These are phyloP conservation scores for Verticillium dahliae DNA, from an alignment of 2,329 filamentous ascomycete species.

Conservation along the genomic window DNA sequence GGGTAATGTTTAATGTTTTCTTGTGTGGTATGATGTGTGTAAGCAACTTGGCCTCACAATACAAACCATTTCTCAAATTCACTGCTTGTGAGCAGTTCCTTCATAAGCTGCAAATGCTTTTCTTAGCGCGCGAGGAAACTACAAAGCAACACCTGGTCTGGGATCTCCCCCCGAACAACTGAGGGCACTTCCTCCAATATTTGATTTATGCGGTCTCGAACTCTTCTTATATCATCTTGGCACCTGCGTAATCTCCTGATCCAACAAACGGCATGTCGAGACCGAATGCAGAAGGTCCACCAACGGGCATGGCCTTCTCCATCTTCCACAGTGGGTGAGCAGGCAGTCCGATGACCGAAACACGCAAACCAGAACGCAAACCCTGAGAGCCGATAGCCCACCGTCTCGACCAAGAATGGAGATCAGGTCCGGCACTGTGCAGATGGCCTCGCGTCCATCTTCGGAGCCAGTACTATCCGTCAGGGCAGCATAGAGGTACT, in stretches of 20 bases:
- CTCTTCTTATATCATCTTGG: conserved; percentile 4
- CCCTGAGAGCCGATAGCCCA: conserved; percentile 44
- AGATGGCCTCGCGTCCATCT: conserved; percentile 20
- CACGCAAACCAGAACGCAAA: conserved; percentile 41
- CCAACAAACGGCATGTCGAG: conserved; percentile 17
- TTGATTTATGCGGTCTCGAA: not conserved
- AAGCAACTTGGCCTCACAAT: no score
- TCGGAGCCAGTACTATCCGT: conserved; percentile 22
- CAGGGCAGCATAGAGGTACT: conserved; percentile 29
- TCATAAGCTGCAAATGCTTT: no score
- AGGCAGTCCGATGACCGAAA: conserved; percentile 42
- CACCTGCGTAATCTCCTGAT: conserved; percentile 1
- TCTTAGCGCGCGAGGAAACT: no score
- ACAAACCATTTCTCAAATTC: no score
- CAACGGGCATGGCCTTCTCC: conserved; percentile 23
- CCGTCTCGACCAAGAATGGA: conserved; percentile 34
- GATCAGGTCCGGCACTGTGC: conserved; percentile 28
- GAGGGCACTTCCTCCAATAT: no score
- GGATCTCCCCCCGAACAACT: no score
- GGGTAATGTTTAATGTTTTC: no score
- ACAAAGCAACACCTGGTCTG: no score
- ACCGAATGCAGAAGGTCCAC: conserved; percentile 26
- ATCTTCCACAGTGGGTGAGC: conserved; percentile 44
- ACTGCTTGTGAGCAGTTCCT: no score
- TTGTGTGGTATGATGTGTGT: no score